Evolutionary conservation across 805 yeast genomes (phyloP).

Genomic region (Wickerhamiella lipophila): DNA sequence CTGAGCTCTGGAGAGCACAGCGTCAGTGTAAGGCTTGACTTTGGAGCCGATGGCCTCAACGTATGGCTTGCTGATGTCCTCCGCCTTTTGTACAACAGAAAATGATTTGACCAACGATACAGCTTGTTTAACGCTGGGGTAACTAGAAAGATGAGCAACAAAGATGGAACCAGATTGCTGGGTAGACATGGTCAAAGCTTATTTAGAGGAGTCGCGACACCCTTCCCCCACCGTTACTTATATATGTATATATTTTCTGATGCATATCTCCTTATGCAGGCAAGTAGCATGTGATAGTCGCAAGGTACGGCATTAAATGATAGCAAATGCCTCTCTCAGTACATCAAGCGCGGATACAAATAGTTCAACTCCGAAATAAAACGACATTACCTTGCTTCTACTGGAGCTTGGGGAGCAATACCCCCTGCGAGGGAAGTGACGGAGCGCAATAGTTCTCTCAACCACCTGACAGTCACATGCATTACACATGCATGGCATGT

Average conservation of each 20-base stretch:
- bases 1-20: background rate
- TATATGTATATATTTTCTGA: background rate
- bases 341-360: background rate
- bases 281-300: conserved; percentile 8
- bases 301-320: background rate
- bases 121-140: conserved; percentile 45
- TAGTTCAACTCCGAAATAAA: background rate
- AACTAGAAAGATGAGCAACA: conserved; percentile 40
- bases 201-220: background rate
- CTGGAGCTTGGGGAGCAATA: background rate
- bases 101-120: conserved; percentile 48
- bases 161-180: conserved; percentile 12
- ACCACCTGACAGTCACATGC: background rate
- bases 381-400: too few species aligned
- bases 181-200: background rate
- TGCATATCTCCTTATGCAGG: conserved; percentile 1
- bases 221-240: background rate
- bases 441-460: background rate
- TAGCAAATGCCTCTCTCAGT: background rate
- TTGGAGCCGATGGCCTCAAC: conserved; percentile 6
- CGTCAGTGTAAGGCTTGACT: conserved; percentile 5
- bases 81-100: conserved; percentile 35
- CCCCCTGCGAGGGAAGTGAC: background rate
- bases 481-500: background rate
- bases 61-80: conserved; percentile 8